Evolutionary conservation across 208 protist genomes (phyloP).

Genomic region (Naegleria gruberi): DNA sequence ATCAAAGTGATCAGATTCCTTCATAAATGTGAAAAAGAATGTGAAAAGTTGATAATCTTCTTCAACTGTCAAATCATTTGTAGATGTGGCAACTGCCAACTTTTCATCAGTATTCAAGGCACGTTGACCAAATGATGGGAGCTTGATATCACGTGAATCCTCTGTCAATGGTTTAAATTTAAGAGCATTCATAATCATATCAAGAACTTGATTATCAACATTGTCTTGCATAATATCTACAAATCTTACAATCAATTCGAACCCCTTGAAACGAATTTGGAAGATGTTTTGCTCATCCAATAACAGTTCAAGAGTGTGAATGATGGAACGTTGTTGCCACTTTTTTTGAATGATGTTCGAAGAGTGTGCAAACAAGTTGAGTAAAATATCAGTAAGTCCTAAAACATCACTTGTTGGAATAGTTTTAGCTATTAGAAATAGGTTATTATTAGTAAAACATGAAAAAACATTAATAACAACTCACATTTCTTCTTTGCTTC

Average conservation of each 20-base stretch:
- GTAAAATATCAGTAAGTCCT: not conserved
- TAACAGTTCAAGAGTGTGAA: not conserved
- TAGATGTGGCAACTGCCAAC: not conserved
- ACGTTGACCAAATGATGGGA: not conserved
- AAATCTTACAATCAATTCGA: not conserved
- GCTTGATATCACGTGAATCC: not conserved
- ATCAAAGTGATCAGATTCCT: not conserved
- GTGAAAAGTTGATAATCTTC: not conserved
- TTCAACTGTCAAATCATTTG: not conserved
- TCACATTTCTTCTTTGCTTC: not conserved
- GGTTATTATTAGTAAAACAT: not conserved
- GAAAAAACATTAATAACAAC: not conserved
- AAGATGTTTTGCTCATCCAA: not conserved
- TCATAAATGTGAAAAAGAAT: not conserved
- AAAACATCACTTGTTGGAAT: constrained; percentile 15
- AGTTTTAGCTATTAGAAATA: not conserved
- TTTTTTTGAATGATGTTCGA: not conserved
- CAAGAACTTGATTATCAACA: not conserved
- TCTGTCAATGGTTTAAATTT: not conserved
- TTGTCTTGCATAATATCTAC: constrained; percentile 16
- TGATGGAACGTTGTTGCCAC: constrained; percentile 10
- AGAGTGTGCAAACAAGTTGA: not conserved
- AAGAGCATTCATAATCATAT: not conserved
- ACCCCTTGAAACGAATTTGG: not conserved
- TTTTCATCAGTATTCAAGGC: not conserved